Percentiles rank a stretch among this genome's conserved stretches.
phyloP scores from a whole-genome alignment of 306 rosid genomes.

The Herpetospermum pedunculosum region DNA sequence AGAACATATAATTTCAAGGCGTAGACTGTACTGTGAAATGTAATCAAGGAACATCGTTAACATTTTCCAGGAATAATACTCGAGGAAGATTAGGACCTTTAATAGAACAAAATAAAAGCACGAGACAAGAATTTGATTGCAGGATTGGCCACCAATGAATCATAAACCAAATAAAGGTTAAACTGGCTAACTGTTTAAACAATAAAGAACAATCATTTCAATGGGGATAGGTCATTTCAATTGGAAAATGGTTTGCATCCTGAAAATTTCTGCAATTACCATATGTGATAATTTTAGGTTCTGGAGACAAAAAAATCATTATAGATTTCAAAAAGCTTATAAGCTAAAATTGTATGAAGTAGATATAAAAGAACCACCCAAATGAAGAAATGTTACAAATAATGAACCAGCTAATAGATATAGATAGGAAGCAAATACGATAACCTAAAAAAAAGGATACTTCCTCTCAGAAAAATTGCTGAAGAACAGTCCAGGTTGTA shows the following conservation, averaged over 20 bases:
- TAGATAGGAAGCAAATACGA: background rate
- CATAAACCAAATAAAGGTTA: background rate
- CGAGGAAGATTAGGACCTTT: background rate
- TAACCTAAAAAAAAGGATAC: conserved; percentile 39
- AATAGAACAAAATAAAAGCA: background rate
- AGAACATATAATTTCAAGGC: conserved; percentile 1
- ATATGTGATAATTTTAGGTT: background rate
- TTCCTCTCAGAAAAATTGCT: conserved; percentile 40
- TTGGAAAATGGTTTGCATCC: background rate
- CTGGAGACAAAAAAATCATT: background rate
- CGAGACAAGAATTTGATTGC: background rate
- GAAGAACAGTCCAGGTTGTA: conserved; percentile 36
- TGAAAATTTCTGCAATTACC: background rate
- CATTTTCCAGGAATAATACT: background rate
- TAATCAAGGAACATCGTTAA: background rate
- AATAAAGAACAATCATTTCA: background rate
- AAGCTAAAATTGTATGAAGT: background rate
- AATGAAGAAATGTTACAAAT: background rate
- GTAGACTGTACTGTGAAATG: background rate
- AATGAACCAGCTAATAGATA: background rate
- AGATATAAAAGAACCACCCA: background rate
- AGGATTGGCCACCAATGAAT: background rate
- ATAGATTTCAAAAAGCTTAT: background rate
- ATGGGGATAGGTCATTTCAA: background rate
- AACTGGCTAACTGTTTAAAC: background rate